Evolutionary conservation across 2,329 filamentous ascomycete species (phyloP), one percentile per base, ranked within the genome.

Genomic region (Paracamarosporium sp.): DNA sequence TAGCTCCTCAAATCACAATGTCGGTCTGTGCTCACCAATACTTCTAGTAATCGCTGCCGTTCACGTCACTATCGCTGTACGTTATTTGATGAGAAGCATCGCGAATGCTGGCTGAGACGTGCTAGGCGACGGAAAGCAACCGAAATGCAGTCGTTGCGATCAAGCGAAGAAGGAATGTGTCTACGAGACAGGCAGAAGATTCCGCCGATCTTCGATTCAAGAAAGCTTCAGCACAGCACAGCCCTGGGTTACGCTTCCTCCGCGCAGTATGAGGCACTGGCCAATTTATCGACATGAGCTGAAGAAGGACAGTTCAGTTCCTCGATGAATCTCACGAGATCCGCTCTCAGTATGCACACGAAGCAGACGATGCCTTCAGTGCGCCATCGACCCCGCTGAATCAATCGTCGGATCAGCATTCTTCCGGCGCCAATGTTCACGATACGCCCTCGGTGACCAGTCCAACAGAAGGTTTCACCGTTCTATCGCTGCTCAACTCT

Each of bases 31-130:
- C 31, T 50, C 31, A 58, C 62, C 72, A 51, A 68, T 50, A 12
- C 12, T 59, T 46, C 31, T 50, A 76, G 74, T 68, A 75, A 70
- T 60, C 73, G 73, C 54, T 76, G 74, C 64, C 73, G 73, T 57
- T 72, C 68, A 54, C 71, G 73, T 65, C 74, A 76, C 60, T 76
- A 76, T 57, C 69, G 72, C 53, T 76, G 74, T 76, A 67, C 58
- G 50, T 28, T 30, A 25, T 36, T 28, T 30, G n/a, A 15, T 38
- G 22, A 6, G 24, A 31, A 35, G 11, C 13, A 22, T 28, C 41
- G 28, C 15, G 9, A 27, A 27, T 9, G 28, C 7, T 24, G 17
- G 27, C 65, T 73, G 41, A 73, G 15, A 20, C 52, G 12, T 13
- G 35, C 46, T 28, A 76, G 74, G 74, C 60, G 73, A 76, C 53